Base-by-base conservation (phyloP, 306 rosid genomes). In the Dryas alaskensis region DNA sequence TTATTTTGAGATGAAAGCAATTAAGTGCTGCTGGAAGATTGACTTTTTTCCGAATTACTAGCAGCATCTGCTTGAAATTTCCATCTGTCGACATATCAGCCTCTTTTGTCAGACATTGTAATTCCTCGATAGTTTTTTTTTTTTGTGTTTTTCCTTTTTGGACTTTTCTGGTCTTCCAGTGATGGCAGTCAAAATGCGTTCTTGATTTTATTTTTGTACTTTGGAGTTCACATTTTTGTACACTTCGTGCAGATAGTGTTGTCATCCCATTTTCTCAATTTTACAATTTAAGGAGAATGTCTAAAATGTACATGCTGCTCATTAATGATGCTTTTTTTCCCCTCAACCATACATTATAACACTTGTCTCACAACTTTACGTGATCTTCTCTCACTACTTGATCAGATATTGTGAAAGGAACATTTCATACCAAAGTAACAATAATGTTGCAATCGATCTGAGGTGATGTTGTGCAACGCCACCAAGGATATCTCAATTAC, bases 31-130 rank as follows among this genome's bases (percentile, higher is more conserved):
- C 79, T 52, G 69, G 83, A 76, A 87, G 69, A 13, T 83, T 78
- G 72, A 70, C 80, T 42, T 69, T 67, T 67, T 80, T 27, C 80
- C 63, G 70, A 69, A 82, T 76, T 79, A 16, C 47, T 42, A 67
- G 80, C 85, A 69, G 86, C 82, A 62, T 75, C 40, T 69, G 73
- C 66, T 72, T 55, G 64, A 73, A 77, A 74, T 83, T 78, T 80
- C 69, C 65, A 80, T 83, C 84, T 59, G 88, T 82, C 76, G 81
- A 81, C 84, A 77, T 83, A 75, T 74, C 92, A 69, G 54, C 81
- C 78, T 48, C 49, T 67, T 49, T 70, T 73, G 69, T 51, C 62
- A 67, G 76, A 68, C 74, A 63, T 60, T 69, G 63, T 76, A 79
- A 69, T 79, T 68, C n/a, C 43, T 72, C 27, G 2, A 4, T 14